Evolutionary conservation across 495 filamentous ascomycete genomes (phyloP).

Genomic region (Pseudomonodictys pantanalensis): DNA sequence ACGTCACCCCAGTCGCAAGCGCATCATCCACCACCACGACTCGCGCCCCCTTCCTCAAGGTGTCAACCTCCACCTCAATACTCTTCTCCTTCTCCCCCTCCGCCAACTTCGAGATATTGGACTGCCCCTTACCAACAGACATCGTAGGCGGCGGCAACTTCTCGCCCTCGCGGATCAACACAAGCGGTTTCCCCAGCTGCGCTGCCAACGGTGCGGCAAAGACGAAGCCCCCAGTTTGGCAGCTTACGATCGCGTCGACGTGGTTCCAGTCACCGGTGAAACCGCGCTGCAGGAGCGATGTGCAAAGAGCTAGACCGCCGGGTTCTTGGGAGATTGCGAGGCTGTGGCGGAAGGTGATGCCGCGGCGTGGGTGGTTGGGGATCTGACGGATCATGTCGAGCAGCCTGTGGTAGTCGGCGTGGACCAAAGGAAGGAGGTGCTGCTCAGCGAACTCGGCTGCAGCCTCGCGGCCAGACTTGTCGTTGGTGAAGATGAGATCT

Average conservation of each 20-base stretch:
- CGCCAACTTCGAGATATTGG: slow-evolving; percentile 56
- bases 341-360: slow-evolving; percentile 57
- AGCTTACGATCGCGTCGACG: slow-evolving; percentile 50
- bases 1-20: slow-evolving; percentile 58
- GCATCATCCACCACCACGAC: slow-evolving; percentile 66
- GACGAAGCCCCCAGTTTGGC: slow-evolving; percentile 58
- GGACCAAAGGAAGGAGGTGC: slow-evolving; percentile 51
- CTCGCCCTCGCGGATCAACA: slow-evolving; percentile 55
- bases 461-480: slow-evolving; percentile 42
- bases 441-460: slow-evolving; percentile 47
- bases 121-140: slow-evolving; percentile 50
- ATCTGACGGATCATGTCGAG: slow-evolving; percentile 51
- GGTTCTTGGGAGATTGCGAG: slow-evolving; percentile 57
- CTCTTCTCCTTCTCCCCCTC: slow-evolving; percentile 39
- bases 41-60: slow-evolving; percentile 45
- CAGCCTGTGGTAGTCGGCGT: slow-evolving; percentile 51
- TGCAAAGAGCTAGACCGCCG: slow-evolving; percentile 54
- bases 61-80: slow-evolving; percentile 54
- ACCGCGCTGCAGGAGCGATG: slow-evolving; percentile 50
- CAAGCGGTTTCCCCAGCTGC: slow-evolving; percentile 49
- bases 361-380: slow-evolving; percentile 50
- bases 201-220: slow-evolving; percentile 55
- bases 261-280: slow-evolving; percentile 53
- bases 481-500: slow-evolving; percentile 54
- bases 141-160: slow-evolving; percentile 60